phyloP scores from a whole-genome alignment of 345 rosid genomes.

The Theobroma cacao region DNA sequence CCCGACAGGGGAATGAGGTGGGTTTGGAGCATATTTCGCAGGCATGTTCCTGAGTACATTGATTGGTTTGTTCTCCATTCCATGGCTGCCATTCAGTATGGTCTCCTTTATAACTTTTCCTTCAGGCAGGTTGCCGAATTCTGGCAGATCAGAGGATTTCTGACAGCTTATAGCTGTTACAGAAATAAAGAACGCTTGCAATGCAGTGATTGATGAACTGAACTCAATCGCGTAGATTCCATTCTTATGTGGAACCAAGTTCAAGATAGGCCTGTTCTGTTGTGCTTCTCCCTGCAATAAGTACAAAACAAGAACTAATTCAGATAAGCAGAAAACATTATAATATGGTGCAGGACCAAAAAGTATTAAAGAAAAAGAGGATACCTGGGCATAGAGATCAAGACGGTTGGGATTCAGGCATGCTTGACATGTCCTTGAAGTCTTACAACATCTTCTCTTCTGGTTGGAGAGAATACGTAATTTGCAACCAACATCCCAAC shows the following conservation, averaged over 20 bases:
- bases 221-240: constrained; percentile 71
- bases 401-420: constrained; percentile 31
- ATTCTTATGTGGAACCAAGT: constrained; percentile 45
- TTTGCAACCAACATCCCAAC: constrained; percentile 95
- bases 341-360: background rate
- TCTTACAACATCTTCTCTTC: constrained; percentile 17
- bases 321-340: background rate
- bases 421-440: constrained; percentile 20
- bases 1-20: constrained; percentile 82
- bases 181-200: constrained; percentile 73
- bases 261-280: constrained; percentile 44
- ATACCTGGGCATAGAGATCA: constrained; percentile 63
- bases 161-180: constrained; percentile 46
- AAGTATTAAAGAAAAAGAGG: background rate
- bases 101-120: constrained; percentile 25
- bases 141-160: constrained; percentile 33
- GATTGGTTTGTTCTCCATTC: constrained; percentile 16
- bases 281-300: constrained; percentile 37
- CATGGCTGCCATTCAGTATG: constrained; percentile 14
- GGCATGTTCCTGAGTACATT: constrained; percentile 23
- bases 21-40: constrained; percentile 53
- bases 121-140: constrained; percentile 11
- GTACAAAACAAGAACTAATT: background rate
- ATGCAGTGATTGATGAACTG: constrained; percentile 45
- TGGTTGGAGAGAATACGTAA: constrained; percentile 45